Conservation (phyloP, 805 yeast species). For the Hermanozyma aechmeae region DNA sequence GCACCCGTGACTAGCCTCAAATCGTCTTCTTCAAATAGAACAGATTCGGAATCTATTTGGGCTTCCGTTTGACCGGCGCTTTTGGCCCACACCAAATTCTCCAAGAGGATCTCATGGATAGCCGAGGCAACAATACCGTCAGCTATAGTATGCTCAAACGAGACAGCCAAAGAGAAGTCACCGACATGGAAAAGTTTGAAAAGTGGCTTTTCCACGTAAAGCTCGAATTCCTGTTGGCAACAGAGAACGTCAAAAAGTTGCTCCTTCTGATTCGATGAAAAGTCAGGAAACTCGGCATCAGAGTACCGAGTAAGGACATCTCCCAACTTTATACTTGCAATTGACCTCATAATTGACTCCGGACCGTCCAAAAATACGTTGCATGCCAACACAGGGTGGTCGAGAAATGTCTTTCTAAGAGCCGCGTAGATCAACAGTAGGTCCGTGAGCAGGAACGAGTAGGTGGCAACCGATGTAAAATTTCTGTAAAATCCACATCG, state of each 20-base stretch:
- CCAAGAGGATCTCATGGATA: slow-evolving; percentile 26
- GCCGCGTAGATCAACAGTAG: slow-evolving; percentile 14
- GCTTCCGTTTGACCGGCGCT: slow-evolving; percentile 3
- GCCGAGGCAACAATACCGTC: slow-evolving; percentile 27
- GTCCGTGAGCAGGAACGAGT: slow-evolving; percentile 13
- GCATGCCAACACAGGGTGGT: slow-evolving; percentile 24
- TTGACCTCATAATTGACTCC: too few species aligned
- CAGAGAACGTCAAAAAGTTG: slow-evolving; percentile 1
- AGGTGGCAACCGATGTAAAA: slow-evolving; percentile 25
- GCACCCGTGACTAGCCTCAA: slow-evolving; percentile 2
- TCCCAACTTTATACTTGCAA: too few species aligned
- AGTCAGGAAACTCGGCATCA: slow-evolving; percentile 16
- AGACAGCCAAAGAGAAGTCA: slow-evolving; percentile 12
- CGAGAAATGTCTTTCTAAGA: slow-evolving; percentile 21
- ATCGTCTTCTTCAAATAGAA: slow-evolving; percentile 11
- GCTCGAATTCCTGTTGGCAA: slow-evolving; percentile 8
- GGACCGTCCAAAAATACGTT: slow-evolving; percentile 18
- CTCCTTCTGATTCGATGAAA: slow-evolving; percentile 7
- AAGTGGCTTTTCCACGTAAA: slow-evolving; percentile 17
- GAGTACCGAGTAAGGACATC: too few species aligned
- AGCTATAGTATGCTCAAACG: slow-evolving; percentile 29
- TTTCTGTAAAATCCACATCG: slow-evolving; percentile 19
- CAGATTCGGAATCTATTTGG: slow-evolving; percentile 2
- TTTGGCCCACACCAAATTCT: slow-evolving; percentile 16
- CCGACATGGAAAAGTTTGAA: slow-evolving; percentile 19